Evolutionary conservation across 352 stramenopile genomes (phyloP).

Genomic region (Globisporangium orthogonon): DNA sequence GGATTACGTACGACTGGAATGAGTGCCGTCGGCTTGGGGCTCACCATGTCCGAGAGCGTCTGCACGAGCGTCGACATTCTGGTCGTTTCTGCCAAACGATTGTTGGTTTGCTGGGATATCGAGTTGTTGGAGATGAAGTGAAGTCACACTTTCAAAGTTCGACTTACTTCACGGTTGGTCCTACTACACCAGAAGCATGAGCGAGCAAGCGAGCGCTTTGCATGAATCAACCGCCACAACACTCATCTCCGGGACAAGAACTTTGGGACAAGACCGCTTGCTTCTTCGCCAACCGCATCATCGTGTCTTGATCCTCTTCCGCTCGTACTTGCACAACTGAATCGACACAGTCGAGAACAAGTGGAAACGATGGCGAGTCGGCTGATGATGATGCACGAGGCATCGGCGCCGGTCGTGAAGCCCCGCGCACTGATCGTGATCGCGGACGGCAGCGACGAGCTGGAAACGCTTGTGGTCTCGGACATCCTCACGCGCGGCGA

Average conservation of each 20-base stretch:
- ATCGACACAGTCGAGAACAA: slow-evolving; percentile 2
- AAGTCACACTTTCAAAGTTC: too few relatives aligned
- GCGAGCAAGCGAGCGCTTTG: not conserved
- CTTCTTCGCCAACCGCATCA: not conserved
- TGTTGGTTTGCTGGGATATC: not conserved
- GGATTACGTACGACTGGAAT: slow-evolving; percentile 38
- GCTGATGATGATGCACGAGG: slow-evolving; percentile 7
- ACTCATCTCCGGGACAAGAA: not conserved
- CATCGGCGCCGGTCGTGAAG: slow-evolving; percentile 30
- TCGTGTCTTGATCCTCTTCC: not conserved
- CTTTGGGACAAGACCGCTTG: not conserved
- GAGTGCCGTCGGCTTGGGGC: slow-evolving; percentile 51
- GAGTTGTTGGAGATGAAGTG: too few relatives aligned
- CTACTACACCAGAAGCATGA: not conserved
- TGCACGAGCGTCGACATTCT: slow-evolving; percentile 45
- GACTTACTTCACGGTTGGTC: not conserved
- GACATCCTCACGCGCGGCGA: slow-evolving; percentile 51
- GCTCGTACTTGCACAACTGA: slow-evolving; percentile 1
- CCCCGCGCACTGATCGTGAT: slow-evolving; percentile 55
- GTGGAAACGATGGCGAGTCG: slow-evolving; percentile 8
- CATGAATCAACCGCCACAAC: not conserved
- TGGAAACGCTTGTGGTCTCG: slow-evolving; percentile 58
- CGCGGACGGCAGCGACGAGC: slow-evolving; percentile 57
- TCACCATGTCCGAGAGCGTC: slow-evolving; percentile 49
- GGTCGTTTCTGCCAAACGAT: not conserved